Evolutionary conservation across 495 filamentous ascomycete species (phyloP), one percentile per base, ranked within the genome.

Genomic region (Halenospora varia): DNA sequence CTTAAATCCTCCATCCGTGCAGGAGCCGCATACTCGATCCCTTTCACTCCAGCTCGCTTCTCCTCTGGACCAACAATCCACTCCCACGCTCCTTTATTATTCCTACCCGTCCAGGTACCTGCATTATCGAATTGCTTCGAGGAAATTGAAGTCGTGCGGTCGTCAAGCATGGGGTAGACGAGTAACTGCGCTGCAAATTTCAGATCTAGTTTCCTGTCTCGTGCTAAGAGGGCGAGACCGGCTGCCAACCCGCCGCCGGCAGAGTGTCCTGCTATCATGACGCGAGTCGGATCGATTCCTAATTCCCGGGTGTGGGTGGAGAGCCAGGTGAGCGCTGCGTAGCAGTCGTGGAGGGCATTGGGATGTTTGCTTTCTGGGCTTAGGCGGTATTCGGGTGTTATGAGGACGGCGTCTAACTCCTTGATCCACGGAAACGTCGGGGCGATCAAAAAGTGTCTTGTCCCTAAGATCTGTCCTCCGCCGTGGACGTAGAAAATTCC

Each of bases 91-190:
- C 71, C 44, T 22, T 56, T 52, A 52, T 72, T 80, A 18, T 61
- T 55, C 13, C 61, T 53, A 9, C 52, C 57, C 1, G 59, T 67
- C 75, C 74, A 81, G 9, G 63, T 65, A 24, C 72, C n/a, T 23
- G 59, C 66, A 46, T 55, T 55, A 15, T 52, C 48, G 41, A 72
- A 35, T 22, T 69, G 47, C 19, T 25, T 23, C 3, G 4, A n/a
- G 11, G 20, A 24, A 23, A 25, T n/a, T 19, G 47, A 8, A 66
- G 10, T 67, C 49, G 3, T 67, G 65, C 71, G 56, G 55, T 77
- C 74, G 35, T 77, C 75, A 18, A 76, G 60, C 74, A 76, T 75
- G 42, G 73, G 73, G 50, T 70, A 75, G 2, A 66, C 35, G 4
- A 77, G 60, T 8, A 71, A 29, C 55, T 68, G 63, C 24, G 66